A percentile compares a stretch with the other conserved stretches of the same genome.
Evolutionary conservation across 768 basidiomycete species (phyloP).

Genomic region (Trametes sanguinea): DNA sequence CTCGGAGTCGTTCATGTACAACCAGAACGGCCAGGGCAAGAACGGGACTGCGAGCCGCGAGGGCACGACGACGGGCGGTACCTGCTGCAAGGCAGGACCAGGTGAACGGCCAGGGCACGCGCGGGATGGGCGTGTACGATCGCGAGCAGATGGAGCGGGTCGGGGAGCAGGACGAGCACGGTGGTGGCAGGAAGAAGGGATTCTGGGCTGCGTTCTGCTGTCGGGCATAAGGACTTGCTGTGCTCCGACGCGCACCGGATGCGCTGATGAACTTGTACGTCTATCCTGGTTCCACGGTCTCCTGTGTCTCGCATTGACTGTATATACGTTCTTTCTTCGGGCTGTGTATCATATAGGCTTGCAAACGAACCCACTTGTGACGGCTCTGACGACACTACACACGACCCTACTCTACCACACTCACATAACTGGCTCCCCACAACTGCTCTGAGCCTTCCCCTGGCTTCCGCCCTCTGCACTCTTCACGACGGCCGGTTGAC

Average conservation of each 20-base stretch:
- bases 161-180: slow-evolving; percentile 60
- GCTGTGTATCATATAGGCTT: slow-evolving; percentile 9
- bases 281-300: not conserved
- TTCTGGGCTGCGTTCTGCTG: slow-evolving; percentile 72
- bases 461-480: not conserved
- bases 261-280: slow-evolving; percentile 24
- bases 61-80: slow-evolving; percentile 47
- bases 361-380: slow-evolving; percentile 19
- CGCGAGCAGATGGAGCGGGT: slow-evolving; percentile 61
- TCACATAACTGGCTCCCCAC: slow-evolving; percentile 2
- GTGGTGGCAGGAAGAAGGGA: slow-evolving; percentile 60
- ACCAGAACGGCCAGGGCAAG: slow-evolving; percentile 51
- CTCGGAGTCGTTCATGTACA: slow-evolving; percentile 70
- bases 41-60: slow-evolving; percentile 51
- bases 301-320: not conserved
- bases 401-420: slow-evolving; percentile 18
- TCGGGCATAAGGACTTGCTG: slow-evolving; percentile 45
- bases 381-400: slow-evolving; percentile 24
- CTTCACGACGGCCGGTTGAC: slow-evolving; percentile 12
- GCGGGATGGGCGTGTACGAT: slow-evolving; percentile 68
- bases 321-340: not conserved
- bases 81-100: slow-evolving; percentile 34
- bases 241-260: slow-evolving; percentile 26
- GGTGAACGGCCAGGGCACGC: slow-evolving; percentile 41
- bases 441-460: slow-evolving; percentile 10